Evolutionary conservation across 148 eudicot species (phyloP).

Genomic region (Amaranthus palmeri): DNA sequence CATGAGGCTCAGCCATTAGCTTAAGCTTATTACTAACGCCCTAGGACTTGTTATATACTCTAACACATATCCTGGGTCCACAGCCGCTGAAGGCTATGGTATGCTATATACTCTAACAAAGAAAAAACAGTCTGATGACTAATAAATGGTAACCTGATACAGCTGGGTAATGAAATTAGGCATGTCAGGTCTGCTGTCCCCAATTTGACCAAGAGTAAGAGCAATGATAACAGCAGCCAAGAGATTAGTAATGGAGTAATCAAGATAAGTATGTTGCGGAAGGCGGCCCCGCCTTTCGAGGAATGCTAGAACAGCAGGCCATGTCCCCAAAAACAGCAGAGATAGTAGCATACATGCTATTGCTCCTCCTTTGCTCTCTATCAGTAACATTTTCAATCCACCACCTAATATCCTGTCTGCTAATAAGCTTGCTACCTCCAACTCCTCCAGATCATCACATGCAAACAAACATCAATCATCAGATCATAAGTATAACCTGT

Average conservation of each 20-base stretch:
- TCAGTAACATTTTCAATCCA: constrained; percentile 23
- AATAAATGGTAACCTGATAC: constrained; percentile 5
- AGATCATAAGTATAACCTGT: not conserved
- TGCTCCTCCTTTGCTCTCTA: constrained; percentile 35
- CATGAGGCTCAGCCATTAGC: too few species aligned
- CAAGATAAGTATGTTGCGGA: constrained; percentile 90
- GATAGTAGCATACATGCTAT: constrained; percentile 35
- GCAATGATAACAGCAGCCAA: constrained; percentile 81
- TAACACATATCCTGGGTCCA: too few species aligned
- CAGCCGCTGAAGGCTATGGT: too few species aligned
- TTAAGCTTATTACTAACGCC: too few species aligned
- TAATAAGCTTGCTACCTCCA: constrained; percentile 2
- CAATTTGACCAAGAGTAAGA: constrained; percentile 70
- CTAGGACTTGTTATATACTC: too few species aligned
- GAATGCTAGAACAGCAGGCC: constrained; percentile 59
- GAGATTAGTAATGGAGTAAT: constrained; percentile 80
- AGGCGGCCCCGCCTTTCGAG: constrained; percentile 78
- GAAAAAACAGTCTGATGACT: not conserved
- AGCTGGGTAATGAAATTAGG: constrained; percentile 61
- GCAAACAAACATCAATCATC: not conserved
- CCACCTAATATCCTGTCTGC: not conserved
- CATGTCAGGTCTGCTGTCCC: constrained; percentile 40
- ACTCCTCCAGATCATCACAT: constrained; percentile 16
- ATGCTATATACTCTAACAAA: not conserved
- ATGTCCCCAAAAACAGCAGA: constrained; percentile 54